phyloP scores from a whole-genome alignment of 179 eudicot genomes.

The Amaranthus tricolor region DNA sequence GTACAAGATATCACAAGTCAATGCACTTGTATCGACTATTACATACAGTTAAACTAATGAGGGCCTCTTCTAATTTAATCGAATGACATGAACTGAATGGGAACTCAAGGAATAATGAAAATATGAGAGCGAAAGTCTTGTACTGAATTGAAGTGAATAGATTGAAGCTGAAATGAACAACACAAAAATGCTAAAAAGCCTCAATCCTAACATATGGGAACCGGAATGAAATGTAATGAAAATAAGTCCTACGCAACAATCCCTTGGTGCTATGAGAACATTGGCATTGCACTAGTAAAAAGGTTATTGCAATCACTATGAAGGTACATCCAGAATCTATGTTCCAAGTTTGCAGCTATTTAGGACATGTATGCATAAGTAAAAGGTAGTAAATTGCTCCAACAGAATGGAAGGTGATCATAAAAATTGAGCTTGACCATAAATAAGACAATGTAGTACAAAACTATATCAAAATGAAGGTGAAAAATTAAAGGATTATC shows the following conservation, averaged over 20 bases:
- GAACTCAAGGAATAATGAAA: too few relatives aligned
- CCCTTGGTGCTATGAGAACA: neutral
- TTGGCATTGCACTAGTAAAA: neutral
- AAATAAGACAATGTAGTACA: conserved; percentile 1
- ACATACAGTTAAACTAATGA: neutral
- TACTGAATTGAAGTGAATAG: too few relatives aligned
- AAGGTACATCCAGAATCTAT: neutral
- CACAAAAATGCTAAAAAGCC: too few relatives aligned
- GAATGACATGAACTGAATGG: too few relatives aligned
- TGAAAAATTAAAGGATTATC: neutral
- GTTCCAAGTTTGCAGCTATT: neutral
- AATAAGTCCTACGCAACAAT: neutral
- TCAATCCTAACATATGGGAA: too few relatives aligned
- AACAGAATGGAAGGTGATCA: neutral
- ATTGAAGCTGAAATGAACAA: too few relatives aligned
- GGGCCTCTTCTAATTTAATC: too few relatives aligned
- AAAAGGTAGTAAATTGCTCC: neutral
- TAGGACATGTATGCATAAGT: neutral
- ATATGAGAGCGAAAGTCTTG: too few relatives aligned
- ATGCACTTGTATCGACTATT: neutral
- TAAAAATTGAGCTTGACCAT: neutral
- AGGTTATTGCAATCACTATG: neutral
- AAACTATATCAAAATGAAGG: neutral
- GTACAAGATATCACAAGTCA: neutral
- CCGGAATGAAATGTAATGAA: too few relatives aligned